Evolutionary conservation across 768 basidiomycete genomes (phyloP).

Genomic region (Leccinum ochraceum): DNA sequence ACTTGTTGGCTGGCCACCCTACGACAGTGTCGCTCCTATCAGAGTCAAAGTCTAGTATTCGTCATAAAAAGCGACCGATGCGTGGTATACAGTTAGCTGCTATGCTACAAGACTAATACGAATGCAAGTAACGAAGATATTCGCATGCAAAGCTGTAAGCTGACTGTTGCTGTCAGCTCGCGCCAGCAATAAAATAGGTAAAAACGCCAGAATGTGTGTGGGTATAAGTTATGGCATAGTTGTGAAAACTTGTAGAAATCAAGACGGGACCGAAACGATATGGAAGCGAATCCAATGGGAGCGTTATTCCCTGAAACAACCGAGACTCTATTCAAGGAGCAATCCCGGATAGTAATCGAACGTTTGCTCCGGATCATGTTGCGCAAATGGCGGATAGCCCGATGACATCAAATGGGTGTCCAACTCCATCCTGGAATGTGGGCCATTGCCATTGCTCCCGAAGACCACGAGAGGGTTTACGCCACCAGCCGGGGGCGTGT

Average conservation of each 20-base stretch:
- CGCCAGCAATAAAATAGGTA: slow-evolving; percentile 1
- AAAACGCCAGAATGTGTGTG: slow-evolving; percentile 3
- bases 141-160: slow-evolving; percentile 8
- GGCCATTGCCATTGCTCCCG: slow-evolving; percentile 48
- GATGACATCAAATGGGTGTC: slow-evolving; percentile 26
- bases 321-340: slow-evolving; percentile 22
- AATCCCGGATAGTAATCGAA: slow-evolving; percentile 34
- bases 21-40: neutral
- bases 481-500: slow-evolving; percentile 36
- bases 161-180: slow-evolving; percentile 9
- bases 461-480: slow-evolving; percentile 52
- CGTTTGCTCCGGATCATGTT: slow-evolving; percentile 24
- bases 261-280: slow-evolving; percentile 1
- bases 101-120: slow-evolving; percentile 28
- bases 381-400: slow-evolving; percentile 34
- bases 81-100: slow-evolving; percentile 21
- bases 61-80: slow-evolving; percentile 3
- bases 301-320: slow-evolving; percentile 3
- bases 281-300: neutral
- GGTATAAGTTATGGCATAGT: slow-evolving; percentile 23
- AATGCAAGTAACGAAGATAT: slow-evolving; percentile 10
- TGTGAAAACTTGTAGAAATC: slow-evolving; percentile 6
- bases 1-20: neutral
- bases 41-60: neutral
- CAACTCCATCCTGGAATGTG: slow-evolving; percentile 24